Evolutionary conservation across 139 green algal species (phyloP), one percentile per base, ranked within the genome.

Genomic region (Chlamydomonas schloesseri): DNA sequence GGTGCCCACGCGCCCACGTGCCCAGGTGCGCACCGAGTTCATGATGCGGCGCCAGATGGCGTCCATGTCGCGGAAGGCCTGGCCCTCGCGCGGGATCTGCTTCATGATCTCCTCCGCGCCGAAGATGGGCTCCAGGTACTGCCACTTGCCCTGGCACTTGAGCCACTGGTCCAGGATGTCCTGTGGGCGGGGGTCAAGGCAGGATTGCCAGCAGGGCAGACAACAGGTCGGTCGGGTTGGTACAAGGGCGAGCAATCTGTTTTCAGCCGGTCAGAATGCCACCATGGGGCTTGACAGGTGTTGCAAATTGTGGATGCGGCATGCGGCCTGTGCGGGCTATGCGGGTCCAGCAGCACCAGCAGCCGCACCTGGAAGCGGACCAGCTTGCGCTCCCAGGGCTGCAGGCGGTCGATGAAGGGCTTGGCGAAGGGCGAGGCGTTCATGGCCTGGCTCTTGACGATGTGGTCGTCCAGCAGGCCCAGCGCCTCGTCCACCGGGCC

Each of bases 381-480:
- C 29, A 97, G 90, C 81, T 93, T 94, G 3, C 42, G 71, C 84
- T 94, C 92, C 95, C 95, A 97, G 20, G 92, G 90, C 53, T 83
- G 73, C 62, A 97, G 89, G 20, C 89, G 58, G 0, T 94, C 93
- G 65, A 90, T 83, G 88, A 97, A 96, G 33, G 93, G 94, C 83
- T 91, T 91, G 42, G 90, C 91, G 82, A 93, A 95, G n/a, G 94
- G 94, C 29, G 87, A 93, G 3, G 91, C 90, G 33, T 87, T 90
- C 92, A 96, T 96, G 65, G 93, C 93, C 88, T 94, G 85, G 69
- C 75, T 88, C 85, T 92, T 97, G 20, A 97, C 88, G 58, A 96
- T 91, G 91, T 97, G 95, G 86, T 97, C 95, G 74, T 97, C 95
- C 82, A 97, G 92, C 81, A 97, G 91, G 26, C 76, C 83, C 88